Base-by-base conservation (phyloP, 176 grass and related monocot species). In the Carex scoparia region DNA sequence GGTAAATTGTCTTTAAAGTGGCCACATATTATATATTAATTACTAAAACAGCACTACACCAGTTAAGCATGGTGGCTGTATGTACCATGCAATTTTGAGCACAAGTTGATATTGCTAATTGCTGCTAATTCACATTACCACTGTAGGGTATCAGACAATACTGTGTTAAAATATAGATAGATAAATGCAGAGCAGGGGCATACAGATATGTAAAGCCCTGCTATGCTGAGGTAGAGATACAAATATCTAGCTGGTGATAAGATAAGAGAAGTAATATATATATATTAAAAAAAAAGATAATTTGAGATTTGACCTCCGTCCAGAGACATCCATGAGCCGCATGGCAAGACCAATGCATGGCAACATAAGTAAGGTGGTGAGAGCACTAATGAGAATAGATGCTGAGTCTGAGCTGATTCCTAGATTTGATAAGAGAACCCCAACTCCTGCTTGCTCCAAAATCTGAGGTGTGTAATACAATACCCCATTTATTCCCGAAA, bases 381-480 rank as follows among this genome's bases (percentile, higher is more conserved):
- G 80, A 3, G 86, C 83, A 65, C 92, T 92, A 65, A 94, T 92
- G 62, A 94, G 89, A 81, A 97, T 97, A 35, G 91, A 89, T 4
- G 92, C 86, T 3, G 95, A 94, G 83, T 94, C 91, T 15, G 86
- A 85, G 38, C 89, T 82, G 0, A 94, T 87, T 9, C 92, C 92
- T 0, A 93, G 61, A 57, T 87, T 88, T 0, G 86, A 7, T 1
- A 92, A 86, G 1, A 94, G 91, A 23, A 94, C 94, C 38, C 84
- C 90, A 12, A 98, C 95, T 2, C 92, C 95, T 0, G 92, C 95
- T 83, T 98, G 95, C 57, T 94, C 88, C 0, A 94, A 86, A 64
- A 98, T 98, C 82, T 98, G 95, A 0, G 95, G 95, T 0, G 95
- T 98, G 91, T 98, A 98, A 82, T 94, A 97, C 3, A 97, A 76